These are phyloP conservation scores for Plasmodium cynomolgi DNA, from an alignment of 169 alveolate genomes.

Conservation along the genomic window DNA sequence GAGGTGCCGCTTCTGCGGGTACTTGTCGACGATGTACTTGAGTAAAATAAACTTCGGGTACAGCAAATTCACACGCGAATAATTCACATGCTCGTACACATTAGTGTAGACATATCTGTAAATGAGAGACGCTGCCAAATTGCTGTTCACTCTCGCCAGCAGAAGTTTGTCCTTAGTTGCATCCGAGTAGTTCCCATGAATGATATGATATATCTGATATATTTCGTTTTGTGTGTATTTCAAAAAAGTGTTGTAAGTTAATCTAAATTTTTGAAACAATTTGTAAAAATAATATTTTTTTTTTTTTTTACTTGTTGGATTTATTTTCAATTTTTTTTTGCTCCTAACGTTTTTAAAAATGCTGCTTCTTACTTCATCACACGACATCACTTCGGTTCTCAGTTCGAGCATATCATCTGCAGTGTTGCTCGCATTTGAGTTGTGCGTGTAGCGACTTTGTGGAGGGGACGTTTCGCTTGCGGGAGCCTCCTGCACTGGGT, in stretches of 20 bases:
- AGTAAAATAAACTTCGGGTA: slow-evolving; percentile 62
- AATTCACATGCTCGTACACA: slow-evolving; percentile 31
- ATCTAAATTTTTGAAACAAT: slow-evolving; percentile 57
- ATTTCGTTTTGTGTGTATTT: slow-evolving; percentile 61
- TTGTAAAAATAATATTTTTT: slow-evolving; percentile 68
- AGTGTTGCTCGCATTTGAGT: not conserved
- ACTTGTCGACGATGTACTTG: slow-evolving; percentile 59
- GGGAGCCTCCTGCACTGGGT: not conserved
- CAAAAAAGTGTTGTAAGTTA: slow-evolving; percentile 35
- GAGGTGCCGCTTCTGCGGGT: slow-evolving; percentile 63
- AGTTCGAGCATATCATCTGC: slow-evolving; percentile 48
- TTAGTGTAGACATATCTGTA: slow-evolving; percentile 53
- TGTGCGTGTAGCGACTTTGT: not conserved
- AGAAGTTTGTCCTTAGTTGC: slow-evolving; percentile 50
- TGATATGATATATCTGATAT: slow-evolving; percentile 47
- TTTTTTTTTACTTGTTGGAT: slow-evolving; percentile 52
- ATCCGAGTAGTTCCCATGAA: slow-evolving; percentile 62
- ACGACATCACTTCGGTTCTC: slow-evolving; percentile 59
- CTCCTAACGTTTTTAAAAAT: slow-evolving; percentile 42
- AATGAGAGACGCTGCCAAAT: slow-evolving; percentile 63
- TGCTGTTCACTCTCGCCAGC: slow-evolving; percentile 34
- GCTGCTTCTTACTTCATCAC: slow-evolving; percentile 67
- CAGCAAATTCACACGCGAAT: slow-evolving; percentile 14
- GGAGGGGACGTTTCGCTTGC: not conserved
- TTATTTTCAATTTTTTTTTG: slow-evolving; percentile 51